A percentile compares a stretch with the other conserved stretches of the same genome.
Conservation (phyloP, 2,329 filamentous ascomycete genomes). For the Furcasterigmium sp. region DNA sequence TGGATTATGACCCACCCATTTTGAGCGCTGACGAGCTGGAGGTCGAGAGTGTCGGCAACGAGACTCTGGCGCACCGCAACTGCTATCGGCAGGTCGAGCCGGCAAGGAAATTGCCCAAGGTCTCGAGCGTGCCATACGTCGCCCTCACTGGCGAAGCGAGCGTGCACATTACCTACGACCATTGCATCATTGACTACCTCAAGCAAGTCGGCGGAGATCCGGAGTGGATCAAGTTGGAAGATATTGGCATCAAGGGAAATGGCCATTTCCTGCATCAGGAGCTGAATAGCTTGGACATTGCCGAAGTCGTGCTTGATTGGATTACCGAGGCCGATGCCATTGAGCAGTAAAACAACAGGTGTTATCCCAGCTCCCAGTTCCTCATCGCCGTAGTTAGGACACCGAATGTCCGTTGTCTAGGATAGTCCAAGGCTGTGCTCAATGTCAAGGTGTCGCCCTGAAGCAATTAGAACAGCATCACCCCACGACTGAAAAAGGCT, state of each 20-base stretch:
- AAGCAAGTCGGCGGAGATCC: slow-evolving; percentile 38
- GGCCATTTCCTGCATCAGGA: slow-evolving; percentile 45
- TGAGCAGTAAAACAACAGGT: too few species aligned
- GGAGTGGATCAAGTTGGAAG: slow-evolving; percentile 36
- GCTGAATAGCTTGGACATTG: slow-evolving; percentile 26
- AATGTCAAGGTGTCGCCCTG: background rate
- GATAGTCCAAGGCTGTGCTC: too few species aligned
- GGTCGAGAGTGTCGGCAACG: slow-evolving; percentile 18
- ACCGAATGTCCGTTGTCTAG: too few species aligned
- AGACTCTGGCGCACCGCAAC: slow-evolving; percentile 11
- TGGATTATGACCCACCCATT: slow-evolving; percentile 22
- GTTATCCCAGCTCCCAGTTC: too few species aligned
- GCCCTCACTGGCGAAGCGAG: slow-evolving; percentile 42
- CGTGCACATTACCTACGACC: slow-evolving; percentile 46
- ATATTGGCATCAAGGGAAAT: slow-evolving; percentile 42
- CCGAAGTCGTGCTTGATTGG: background rate
- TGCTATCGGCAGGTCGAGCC: slow-evolving; percentile 22
- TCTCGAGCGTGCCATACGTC: slow-evolving; percentile 39
- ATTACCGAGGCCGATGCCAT: background rate
- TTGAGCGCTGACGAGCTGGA: slow-evolving; percentile 16
- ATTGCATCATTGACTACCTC: slow-evolving; percentile 44
- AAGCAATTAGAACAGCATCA: too few species aligned
- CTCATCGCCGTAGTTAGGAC: too few species aligned
- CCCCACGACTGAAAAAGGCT: too few species aligned
- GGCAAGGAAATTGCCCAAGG: slow-evolving; percentile 33